Evolutionary conservation across 2,329 filamentous ascomycete genomes (phyloP).

Genomic region (Emmonsiellopsis sp.): DNA sequence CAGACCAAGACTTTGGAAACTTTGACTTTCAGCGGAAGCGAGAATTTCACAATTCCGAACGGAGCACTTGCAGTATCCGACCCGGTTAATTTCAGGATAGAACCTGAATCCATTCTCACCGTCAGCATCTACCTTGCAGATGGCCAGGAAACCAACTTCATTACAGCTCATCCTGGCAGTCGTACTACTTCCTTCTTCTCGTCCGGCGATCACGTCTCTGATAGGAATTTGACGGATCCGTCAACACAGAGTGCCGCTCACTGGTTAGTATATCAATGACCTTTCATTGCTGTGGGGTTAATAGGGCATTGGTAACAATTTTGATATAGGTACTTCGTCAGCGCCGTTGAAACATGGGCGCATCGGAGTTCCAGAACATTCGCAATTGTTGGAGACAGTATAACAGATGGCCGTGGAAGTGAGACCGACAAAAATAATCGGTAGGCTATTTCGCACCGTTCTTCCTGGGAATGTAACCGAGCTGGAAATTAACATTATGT

Average conservation of each 20-base stretch:
- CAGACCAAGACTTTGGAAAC: conserved; percentile 42
- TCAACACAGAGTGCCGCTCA: conserved; percentile 31
- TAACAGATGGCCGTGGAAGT: conserved; percentile 55
- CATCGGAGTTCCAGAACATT: conserved; percentile 37
- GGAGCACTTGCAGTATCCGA: conserved; percentile 53
- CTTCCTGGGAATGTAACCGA: background rate
- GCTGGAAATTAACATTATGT: background rate
- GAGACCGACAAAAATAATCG: conserved; percentile 51
- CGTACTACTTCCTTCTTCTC: conserved; percentile 53
- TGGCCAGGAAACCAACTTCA: conserved; percentile 47
- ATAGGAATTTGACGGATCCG: conserved; percentile 35
- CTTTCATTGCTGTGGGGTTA: background rate
- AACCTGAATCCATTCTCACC: conserved; percentile 44
- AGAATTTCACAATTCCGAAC: conserved; percentile 42
- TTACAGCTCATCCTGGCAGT: conserved; percentile 57
- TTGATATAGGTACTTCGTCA: conserved; percentile 48
- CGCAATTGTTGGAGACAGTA: conserved; percentile 53
- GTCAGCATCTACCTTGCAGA: conserved; percentile 49
- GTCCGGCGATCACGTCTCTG: conserved; percentile 46
- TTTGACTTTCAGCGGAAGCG: conserved; percentile 50
- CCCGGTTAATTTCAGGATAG: conserved; percentile 46
- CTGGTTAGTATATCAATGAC: conserved; percentile 23
- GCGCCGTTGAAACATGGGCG: conserved; percentile 46
- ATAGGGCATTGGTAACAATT: background rate
- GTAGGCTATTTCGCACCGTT: conserved; percentile 7